phyloP scores from a whole-genome alignment of 495 filamentous ascomycete genomes.

The Cercophora scortea region DNA sequence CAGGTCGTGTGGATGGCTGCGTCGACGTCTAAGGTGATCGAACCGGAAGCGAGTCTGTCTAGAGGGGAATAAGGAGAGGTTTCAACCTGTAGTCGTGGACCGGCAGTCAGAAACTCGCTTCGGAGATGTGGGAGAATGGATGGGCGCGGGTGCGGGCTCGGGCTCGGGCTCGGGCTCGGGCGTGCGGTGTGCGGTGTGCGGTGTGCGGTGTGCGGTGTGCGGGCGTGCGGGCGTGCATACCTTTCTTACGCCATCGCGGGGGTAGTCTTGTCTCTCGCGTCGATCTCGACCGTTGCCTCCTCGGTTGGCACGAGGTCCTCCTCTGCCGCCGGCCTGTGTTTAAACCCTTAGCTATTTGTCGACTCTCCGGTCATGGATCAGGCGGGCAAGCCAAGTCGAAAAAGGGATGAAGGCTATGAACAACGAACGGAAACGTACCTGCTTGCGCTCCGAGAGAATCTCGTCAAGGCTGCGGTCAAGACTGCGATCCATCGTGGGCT shows the following conservation, averaged over 20 bases:
- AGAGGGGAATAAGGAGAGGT: constrained; percentile 18
- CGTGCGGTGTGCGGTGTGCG: too few species aligned
- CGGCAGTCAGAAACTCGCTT: neutral
- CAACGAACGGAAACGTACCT: constrained; percentile 23
- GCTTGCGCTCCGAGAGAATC: constrained; percentile 73
- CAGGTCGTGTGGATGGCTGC: constrained; percentile 19
- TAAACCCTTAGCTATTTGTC: neutral
- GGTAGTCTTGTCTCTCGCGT: constrained; percentile 49
- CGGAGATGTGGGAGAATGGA: neutral
- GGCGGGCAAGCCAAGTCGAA: too few species aligned
- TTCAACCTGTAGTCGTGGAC: constrained; percentile 23
- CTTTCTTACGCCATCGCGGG: constrained; percentile 80
- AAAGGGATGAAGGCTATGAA: neutral
- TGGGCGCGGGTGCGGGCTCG: too few species aligned
- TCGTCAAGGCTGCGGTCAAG: constrained; percentile 81
- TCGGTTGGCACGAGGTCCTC: constrained; percentile 1
- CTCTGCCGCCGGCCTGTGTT: constrained; percentile 7
- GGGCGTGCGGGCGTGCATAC: constrained; percentile 34
- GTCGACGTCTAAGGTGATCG: constrained; percentile 17
- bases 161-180: neutral
- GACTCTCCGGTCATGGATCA: too few species aligned
- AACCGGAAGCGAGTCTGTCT: constrained; percentile 9
- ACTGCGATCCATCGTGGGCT: constrained; percentile 9
- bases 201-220: too few species aligned
- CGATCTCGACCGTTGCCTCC: constrained; percentile 26